These are phyloP conservation scores for Ophiostoma novo-ulmi DNA, from an alignment of 2,329 filamentous ascomycete species.

Conservation along the genomic window DNA sequence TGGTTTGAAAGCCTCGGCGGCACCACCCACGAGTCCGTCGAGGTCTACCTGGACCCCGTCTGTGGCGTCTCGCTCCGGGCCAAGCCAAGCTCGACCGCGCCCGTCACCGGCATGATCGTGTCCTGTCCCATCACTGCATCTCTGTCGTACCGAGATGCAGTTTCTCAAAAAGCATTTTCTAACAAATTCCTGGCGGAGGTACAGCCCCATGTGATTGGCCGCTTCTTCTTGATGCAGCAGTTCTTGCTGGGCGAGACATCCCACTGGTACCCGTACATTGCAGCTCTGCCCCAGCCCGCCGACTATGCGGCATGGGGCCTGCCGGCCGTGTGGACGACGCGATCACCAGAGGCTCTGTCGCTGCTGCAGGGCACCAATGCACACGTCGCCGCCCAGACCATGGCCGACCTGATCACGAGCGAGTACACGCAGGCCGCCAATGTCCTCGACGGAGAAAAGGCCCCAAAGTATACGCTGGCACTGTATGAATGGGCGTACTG, in stretches of 20 bases:
- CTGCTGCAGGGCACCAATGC: slow-evolving; percentile 53
- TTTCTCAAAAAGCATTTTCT: slow-evolving; percentile 44
- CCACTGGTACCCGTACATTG: slow-evolving; percentile 65
- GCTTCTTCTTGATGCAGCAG: slow-evolving; percentile 66
- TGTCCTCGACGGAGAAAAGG: neutral
- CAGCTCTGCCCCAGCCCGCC: slow-evolving; percentile 58
- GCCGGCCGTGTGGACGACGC: slow-evolving; percentile 60
- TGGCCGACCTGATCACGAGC: slow-evolving; percentile 41
- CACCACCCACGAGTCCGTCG: slow-evolving; percentile 46
- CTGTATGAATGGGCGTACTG: slow-evolving; percentile 62
- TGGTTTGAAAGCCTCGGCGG: slow-evolving; percentile 42
- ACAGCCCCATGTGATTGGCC: slow-evolving; percentile 56
- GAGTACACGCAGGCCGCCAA: slow-evolving; percentile 40
- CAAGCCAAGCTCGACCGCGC: slow-evolving; percentile 32
- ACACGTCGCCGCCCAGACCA: slow-evolving; percentile 45
- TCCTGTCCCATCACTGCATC: slow-evolving; percentile 49
- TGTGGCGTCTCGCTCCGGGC: slow-evolving; percentile 54
- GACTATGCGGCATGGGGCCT: slow-evolving; percentile 48
- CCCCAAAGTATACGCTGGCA: slow-evolving; percentile 37
- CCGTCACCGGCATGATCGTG: slow-evolving; percentile 44
- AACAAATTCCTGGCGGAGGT: slow-evolving; percentile 44
- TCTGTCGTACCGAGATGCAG: slow-evolving; percentile 55
- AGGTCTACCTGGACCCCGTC: slow-evolving; percentile 47
- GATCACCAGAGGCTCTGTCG: slow-evolving; percentile 25
- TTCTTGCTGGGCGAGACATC: slow-evolving; percentile 54